Evolutionary conservation across 2,329 filamentous ascomycete genomes (phyloP).

Genomic region (Epichloe scottii): DNA sequence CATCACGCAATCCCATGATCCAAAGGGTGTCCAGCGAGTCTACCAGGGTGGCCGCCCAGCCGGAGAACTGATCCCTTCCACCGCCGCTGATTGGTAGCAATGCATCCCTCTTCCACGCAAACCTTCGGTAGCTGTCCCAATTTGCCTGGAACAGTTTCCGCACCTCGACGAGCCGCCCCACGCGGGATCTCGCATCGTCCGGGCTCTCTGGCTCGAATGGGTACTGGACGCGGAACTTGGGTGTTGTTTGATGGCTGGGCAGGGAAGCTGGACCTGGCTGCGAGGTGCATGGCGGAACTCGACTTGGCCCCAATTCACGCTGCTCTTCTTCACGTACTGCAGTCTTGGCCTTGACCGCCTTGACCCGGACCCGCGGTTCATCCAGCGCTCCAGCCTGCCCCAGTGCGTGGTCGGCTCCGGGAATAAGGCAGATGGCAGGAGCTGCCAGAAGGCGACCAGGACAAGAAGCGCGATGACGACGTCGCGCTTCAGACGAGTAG

Average conservation of each 20-base stretch:
- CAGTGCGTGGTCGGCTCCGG: background rate
- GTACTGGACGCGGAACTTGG: conserved; percentile 17
- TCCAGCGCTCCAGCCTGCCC: conserved; percentile 9
- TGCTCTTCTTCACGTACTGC: conserved; percentile 13
- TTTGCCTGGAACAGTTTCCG: conserved; percentile 21
- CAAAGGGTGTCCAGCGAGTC: conserved; percentile 58
- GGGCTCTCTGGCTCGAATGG: conserved; percentile 9
- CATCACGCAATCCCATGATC: conserved; percentile 55
- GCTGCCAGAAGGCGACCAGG: background rate
- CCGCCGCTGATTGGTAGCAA: conserved; percentile 42
- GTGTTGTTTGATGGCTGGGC: conserved; percentile 11
- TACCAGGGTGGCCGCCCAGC: conserved; percentile 57
- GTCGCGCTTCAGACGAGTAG: no score
- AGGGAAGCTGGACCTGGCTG: no score
- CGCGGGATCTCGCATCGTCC: conserved; percentile 5
- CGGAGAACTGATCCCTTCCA: conserved; percentile 46
- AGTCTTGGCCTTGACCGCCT: no score
- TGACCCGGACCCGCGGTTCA: conserved; percentile 14
- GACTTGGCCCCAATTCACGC: conserved; percentile 26
- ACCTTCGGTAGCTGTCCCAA: conserved; percentile 41
- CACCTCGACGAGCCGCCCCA: conserved; percentile 21
- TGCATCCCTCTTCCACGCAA: conserved; percentile 54
- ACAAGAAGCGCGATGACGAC: background rate
- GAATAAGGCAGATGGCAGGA: background rate
- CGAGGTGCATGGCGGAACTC: background rate